Base-by-base conservation (phyloP, 1,139 yeast species). In the Yamadazyma diddensiae region DNA sequence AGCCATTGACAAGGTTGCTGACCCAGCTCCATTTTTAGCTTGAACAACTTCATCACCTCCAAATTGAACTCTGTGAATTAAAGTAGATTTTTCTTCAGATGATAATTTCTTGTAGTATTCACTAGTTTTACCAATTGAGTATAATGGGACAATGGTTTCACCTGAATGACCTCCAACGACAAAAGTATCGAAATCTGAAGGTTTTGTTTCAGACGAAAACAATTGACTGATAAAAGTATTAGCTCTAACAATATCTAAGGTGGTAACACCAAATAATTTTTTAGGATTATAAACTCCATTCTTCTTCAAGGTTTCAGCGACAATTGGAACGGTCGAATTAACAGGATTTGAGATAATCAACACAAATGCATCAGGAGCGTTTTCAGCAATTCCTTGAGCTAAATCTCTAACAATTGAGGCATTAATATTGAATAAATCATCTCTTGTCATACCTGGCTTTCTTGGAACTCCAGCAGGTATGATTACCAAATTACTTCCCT, bases 381-480 rank as follows among this genome's bases (percentile, higher is more conserved):
- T 65, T 53, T 82, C 86, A 46, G 95, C 96, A 51, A 83, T 79
- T 25, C 94, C 90, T 62, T 82, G 76, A 49, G 96, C 94, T 59
- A 92, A 76, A 57, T 83, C 95, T 61, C 94, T 82, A 46, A 92
- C 95, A 59, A 92, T 92, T 31, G 94, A 83, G 32, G 98, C 98
- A 59, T 92, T 92, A 67, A 94, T 90, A 73, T 87, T 86, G 82
- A 92, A 92, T 59, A 92, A 77, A 59, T 92, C 98, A 62, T 92
- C 98, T 75, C 94, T 79, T 53, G 97, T 88, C 97, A 90, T 90
- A 59, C 97, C 97, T 46, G 97, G 97, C 74, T 92, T 92, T 75
- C 98, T 85, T 67, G 98, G 98, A 38, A 92, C 96, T 69, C 98
- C 98, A 38, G 98, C 98, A 53, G 98, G 97, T 62, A 92, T 90